Conservation (phyloP, 2,329 filamentous ascomycete species). For the Penicillium palitans region DNA sequence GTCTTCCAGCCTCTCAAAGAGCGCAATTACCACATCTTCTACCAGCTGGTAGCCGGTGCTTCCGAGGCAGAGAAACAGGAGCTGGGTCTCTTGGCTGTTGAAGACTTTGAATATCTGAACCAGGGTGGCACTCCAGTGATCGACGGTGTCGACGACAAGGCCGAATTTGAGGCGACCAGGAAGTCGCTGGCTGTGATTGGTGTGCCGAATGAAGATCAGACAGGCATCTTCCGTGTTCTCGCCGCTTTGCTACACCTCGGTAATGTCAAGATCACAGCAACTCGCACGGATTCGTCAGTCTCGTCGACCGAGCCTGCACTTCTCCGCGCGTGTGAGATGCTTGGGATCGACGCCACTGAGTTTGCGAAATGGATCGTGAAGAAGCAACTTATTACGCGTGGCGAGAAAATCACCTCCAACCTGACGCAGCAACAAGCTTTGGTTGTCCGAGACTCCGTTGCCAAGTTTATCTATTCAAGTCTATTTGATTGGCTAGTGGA, state of each 20-base stretch:
- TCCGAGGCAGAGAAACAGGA: constrained; percentile 78
- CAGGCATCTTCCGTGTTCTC: constrained; percentile 83
- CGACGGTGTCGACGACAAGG: constrained; percentile 92
- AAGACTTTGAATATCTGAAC: constrained; percentile 94
- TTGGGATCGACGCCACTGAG: constrained; percentile 81
- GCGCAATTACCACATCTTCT: constrained; percentile 98
- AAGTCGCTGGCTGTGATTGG: constrained; percentile 86
- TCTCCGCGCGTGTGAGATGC: constrained; percentile 74
- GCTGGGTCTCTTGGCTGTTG: constrained; percentile 74
- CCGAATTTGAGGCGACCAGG: constrained; percentile 86
- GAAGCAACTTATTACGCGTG: constrained; percentile 94
- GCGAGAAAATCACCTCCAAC: constrained; percentile 97
- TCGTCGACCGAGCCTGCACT: constrained; percentile 78
- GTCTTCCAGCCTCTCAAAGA: constrained; percentile 98
- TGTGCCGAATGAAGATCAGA: constrained; percentile 70
- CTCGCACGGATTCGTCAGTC: constrained; percentile 82
- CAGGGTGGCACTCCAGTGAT: constrained; percentile 90
- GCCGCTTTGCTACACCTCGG: constrained; percentile 91
- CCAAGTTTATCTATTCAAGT: constrained; percentile 98
- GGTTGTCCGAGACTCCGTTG: constrained; percentile 94
- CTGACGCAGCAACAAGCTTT: constrained; percentile 88
- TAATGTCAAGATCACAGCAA: constrained; percentile 93
- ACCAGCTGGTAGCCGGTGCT: constrained; percentile 92
- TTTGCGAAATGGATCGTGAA: constrained; percentile 99
- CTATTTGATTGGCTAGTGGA: constrained; percentile 99